Conservation (phyloP, 495 filamentous ascomycete species). For the Thozetella sp. region DNA sequence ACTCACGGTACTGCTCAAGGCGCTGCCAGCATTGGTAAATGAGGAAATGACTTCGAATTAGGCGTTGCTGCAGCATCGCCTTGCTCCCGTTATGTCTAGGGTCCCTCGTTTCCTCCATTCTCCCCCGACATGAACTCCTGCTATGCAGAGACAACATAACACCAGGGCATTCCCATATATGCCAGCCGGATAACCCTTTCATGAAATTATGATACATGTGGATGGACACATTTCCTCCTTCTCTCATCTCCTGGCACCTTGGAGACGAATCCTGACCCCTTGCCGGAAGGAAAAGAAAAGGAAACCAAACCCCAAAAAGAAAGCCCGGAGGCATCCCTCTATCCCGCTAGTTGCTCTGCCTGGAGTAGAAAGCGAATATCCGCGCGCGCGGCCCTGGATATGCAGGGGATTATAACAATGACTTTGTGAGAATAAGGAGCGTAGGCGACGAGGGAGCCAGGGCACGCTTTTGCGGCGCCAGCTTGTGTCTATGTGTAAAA, state of each 20-base stretch:
- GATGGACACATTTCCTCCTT: background rate
- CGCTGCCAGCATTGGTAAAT: too few species aligned
- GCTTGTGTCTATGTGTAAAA: conserved; percentile 50
- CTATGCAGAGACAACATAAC: conserved; percentile 1
- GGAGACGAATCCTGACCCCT: background rate
- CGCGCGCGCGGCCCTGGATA: conserved; percentile 2
- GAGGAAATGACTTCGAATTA: too few species aligned
- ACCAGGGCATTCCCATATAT: background rate
- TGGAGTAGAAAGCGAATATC: conserved; percentile 7
- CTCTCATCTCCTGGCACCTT: background rate
- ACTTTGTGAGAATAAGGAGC: conserved; percentile 4
- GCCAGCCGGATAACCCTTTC: background rate
- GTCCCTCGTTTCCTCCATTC: background rate
- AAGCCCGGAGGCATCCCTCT: too few species aligned
- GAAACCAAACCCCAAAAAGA: too few species aligned
- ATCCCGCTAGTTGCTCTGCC: background rate
- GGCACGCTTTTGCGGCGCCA: background rate
- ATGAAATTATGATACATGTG: background rate
- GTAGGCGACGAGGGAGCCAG: background rate
- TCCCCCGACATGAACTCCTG: background rate
- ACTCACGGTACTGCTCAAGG: too few species aligned
- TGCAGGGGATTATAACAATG: conserved; percentile 19
- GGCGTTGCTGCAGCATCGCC: too few species aligned
- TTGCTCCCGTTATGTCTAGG: background rate
- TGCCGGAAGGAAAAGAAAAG: background rate